phyloP scores from a whole-genome alignment of 306 rosid species.

The Mimosa pudica region DNA sequence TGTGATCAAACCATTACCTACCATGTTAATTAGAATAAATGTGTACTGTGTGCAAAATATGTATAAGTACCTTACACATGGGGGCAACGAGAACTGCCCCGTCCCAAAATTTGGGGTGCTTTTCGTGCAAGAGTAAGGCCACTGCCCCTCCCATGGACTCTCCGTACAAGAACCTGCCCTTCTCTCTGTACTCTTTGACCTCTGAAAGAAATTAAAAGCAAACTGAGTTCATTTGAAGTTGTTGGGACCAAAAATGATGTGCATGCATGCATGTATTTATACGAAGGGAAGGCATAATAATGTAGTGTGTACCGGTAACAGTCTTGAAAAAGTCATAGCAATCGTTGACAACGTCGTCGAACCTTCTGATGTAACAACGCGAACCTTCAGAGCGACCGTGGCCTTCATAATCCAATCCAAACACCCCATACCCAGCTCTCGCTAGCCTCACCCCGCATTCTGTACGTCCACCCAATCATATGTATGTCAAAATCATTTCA shows the following conservation, averaged over 20 bases:
- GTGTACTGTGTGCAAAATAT: background rate
- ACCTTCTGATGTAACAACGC: conserved; percentile 75
- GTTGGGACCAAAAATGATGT: conserved; percentile 29
- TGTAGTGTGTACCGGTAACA: conserved; percentile 50
- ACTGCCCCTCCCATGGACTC: conserved; percentile 98
- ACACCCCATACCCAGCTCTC: conserved; percentile 68
- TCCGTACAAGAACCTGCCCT: conserved; percentile 75
- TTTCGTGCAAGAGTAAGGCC: conserved; percentile 66
- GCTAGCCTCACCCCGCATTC: conserved; percentile 70
- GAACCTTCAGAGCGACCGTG: conserved; percentile 82
- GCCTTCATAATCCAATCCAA: conserved; percentile 82
- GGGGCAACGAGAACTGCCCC: conserved; percentile 93
- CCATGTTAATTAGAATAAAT: background rate
- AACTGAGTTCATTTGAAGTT: background rate
- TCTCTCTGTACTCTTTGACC: conserved; percentile 52
- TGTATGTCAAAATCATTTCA: too few species aligned
- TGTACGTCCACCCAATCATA: conserved; percentile 15
- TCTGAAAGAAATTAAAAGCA: conserved; percentile 38
- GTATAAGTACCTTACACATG: conserved; percentile 75
- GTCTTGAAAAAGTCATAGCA: conserved; percentile 63
- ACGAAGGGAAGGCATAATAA: background rate
- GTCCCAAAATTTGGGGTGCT: conserved; percentile 69
- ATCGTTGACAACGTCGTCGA: conserved; percentile 65
- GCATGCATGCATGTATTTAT: background rate
- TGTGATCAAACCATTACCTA: conserved; percentile 6